A percentile compares a stretch with the other conserved stretches of the same genome.
phyloP scores from a whole-genome alignment of 2,329 filamentous ascomycete genomes.

The Fusarium xylarioides region DNA sequence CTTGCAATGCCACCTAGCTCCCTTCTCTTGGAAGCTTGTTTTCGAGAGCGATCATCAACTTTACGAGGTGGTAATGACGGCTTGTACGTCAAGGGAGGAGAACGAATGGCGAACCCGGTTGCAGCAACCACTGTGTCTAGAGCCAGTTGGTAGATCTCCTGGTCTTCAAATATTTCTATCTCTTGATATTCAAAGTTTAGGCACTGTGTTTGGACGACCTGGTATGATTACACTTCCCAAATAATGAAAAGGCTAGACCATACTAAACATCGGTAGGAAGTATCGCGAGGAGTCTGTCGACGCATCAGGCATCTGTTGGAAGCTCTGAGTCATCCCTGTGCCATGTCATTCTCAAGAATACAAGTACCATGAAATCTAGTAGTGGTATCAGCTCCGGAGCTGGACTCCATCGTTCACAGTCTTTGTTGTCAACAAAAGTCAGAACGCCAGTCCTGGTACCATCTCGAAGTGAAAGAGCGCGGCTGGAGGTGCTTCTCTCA shows the following conservation, averaged over 20 bases:
- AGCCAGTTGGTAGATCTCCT: constrained; percentile 56
- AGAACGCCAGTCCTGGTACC: constrained; percentile 77
- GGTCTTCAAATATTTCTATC: constrained; percentile 70
- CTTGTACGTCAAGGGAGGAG: constrained; percentile 83
- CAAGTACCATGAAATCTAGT: constrained; percentile 70
- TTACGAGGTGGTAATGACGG: constrained; percentile 87
- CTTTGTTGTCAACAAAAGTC: constrained; percentile 74
- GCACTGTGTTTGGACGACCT: constrained; percentile 77
- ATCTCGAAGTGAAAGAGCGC: constrained; percentile 76
- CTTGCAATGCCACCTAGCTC: constrained; percentile 84
- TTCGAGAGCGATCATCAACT: constrained; percentile 81
- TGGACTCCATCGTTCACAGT: constrained; percentile 80
- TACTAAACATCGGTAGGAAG: constrained; percentile 57
- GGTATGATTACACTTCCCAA: constrained; percentile 52
- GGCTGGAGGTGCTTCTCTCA: constrained; percentile 76
- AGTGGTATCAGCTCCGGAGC: constrained; percentile 51
- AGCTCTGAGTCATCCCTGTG: constrained; percentile 73
- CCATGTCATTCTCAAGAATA: constrained; percentile 89
- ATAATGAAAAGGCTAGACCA: background rate
- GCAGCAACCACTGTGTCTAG: constrained; percentile 58
- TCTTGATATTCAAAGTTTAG: constrained; percentile 77
- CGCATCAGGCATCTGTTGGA: constrained; percentile 80
- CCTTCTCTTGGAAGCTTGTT: constrained; percentile 90
- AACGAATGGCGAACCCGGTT: constrained; percentile 80
- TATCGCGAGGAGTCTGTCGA: constrained; percentile 74